These are phyloP conservation scores for Dacryopinax spathularia DNA, from an alignment of 768 basidiomycete species.

Conservation along the genomic window DNA sequence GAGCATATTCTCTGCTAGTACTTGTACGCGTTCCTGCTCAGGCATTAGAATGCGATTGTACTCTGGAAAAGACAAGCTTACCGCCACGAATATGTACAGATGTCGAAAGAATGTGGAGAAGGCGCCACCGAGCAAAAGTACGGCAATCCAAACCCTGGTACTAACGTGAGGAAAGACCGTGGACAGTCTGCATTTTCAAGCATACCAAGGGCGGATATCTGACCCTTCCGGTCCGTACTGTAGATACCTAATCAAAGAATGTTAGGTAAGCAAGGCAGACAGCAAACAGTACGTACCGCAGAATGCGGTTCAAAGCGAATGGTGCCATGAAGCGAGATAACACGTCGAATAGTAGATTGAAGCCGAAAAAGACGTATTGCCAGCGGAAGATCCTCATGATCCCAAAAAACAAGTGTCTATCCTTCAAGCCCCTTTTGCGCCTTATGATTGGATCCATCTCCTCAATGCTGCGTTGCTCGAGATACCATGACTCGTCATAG, in stretches of 20 bases:
- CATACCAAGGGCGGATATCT: constrained; percentile 51
- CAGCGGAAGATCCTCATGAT: constrained; percentile 25
- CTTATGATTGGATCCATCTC: constrained; percentile 26
- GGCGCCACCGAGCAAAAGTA: constrained; percentile 10
- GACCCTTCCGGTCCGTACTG: constrained; percentile 39
- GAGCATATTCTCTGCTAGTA: constrained; percentile 38
- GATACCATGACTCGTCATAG: constrained; percentile 23
- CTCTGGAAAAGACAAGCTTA: not conserved
- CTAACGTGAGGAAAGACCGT: not conserved
- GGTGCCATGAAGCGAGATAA: constrained; percentile 26
- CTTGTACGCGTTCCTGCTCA: constrained; percentile 30
- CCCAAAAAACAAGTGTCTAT: constrained; percentile 35
- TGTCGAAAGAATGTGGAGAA: constrained; percentile 22
- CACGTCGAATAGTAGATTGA: constrained; percentile 14
- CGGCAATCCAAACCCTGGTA: not conserved
- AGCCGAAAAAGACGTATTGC: constrained; percentile 13
- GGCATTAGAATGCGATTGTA: no score
- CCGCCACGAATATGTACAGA: constrained; percentile 39
- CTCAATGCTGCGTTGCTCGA: constrained; percentile 19
- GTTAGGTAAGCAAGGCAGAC: not conserved
- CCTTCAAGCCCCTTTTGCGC: constrained; percentile 24
- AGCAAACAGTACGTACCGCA: constrained; percentile 19
- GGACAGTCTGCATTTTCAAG: constrained; percentile 41
- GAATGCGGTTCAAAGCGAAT: constrained; percentile 29
- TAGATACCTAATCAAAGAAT: constrained; percentile 34